Conservation (phyloP, 306 rosid species). For the Alnus rubra region DNA sequence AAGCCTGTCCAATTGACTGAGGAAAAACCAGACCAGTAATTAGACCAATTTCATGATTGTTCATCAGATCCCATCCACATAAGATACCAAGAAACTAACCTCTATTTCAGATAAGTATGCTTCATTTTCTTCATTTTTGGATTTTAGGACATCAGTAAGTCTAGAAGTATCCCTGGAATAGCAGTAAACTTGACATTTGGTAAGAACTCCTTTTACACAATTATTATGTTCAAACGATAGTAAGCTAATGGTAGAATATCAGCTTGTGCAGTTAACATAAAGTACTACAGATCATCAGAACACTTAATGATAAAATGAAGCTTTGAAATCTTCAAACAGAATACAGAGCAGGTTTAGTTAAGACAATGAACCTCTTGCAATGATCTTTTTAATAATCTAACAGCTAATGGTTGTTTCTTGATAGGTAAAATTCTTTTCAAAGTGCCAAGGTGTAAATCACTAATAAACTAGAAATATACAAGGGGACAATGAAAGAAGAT, state of each 20-base stretch:
- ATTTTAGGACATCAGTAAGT: conserved; percentile 61
- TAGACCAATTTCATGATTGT: conserved; percentile 15
- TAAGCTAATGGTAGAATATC: background rate
- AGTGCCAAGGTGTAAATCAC: background rate
- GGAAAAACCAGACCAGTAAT: conserved; percentile 25
- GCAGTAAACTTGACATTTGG: conserved; percentile 12
- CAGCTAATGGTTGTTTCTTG: background rate
- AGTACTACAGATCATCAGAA: background rate
- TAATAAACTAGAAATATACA: background rate
- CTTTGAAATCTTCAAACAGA: background rate
- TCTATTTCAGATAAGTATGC: conserved; percentile 96
- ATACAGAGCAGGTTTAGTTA: background rate
- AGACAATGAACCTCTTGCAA: background rate
- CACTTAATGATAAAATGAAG: background rate
- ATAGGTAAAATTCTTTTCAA: background rate
- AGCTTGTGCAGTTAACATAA: background rate
- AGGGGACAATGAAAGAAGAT: background rate
- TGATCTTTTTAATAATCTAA: background rate
- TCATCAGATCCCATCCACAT: conserved; percentile 15
- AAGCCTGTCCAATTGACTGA: conserved; percentile 96
- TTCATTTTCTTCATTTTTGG: conserved; percentile 87
- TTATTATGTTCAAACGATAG: background rate
- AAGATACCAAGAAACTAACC: conserved; percentile 48
- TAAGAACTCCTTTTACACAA: background rate
- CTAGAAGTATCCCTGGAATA: conserved; percentile 61